phyloP scores from a whole-genome alignment of 208 protist species.

The Leishmania amazonensis region DNA sequence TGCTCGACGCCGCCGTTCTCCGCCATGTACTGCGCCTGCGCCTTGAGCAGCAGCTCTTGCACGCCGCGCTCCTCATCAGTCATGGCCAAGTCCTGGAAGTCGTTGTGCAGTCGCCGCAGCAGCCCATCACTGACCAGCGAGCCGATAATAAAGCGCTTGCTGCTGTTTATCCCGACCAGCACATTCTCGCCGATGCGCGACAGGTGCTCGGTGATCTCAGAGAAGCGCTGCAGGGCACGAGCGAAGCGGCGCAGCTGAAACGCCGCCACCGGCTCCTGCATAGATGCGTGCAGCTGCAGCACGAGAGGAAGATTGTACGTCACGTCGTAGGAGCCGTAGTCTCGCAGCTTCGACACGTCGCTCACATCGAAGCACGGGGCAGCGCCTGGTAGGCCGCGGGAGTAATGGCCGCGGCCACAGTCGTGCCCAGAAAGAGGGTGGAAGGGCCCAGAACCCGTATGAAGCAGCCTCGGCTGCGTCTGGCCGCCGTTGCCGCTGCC shows the following conservation, averaged over 20 bases:
- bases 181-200: constrained; percentile 57
- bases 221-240: constrained; percentile 40
- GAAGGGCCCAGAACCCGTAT: not conserved
- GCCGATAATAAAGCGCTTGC: constrained; percentile 65
- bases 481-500: not conserved
- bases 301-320: constrained; percentile 52
- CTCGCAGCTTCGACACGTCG: constrained; percentile 59
- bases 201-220: constrained; percentile 40
- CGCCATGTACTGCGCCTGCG: constrained; percentile 46
- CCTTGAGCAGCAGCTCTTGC: constrained; percentile 40
- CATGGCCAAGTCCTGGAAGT: constrained; percentile 42
- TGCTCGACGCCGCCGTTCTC: constrained; percentile 51
- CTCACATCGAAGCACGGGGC: constrained; percentile 44
- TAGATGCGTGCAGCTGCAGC: constrained; percentile 20
- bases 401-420: not conserved
- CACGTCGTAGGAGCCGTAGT: constrained; percentile 52
- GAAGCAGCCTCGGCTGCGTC: not conserved
- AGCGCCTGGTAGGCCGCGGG: not conserved
- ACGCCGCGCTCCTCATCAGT: constrained; percentile 43
- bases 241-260: constrained; percentile 34
- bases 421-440: constrained; percentile 6
- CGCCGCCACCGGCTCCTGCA: not conserved
- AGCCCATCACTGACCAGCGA: constrained; percentile 47
- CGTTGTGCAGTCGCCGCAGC: constrained; percentile 36
- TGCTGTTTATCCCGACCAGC: constrained; percentile 59